These are phyloP conservation scores for Astrephomene gubernaculifera DNA, from an alignment of 139 green algal species.

Conservation along the genomic window DNA sequence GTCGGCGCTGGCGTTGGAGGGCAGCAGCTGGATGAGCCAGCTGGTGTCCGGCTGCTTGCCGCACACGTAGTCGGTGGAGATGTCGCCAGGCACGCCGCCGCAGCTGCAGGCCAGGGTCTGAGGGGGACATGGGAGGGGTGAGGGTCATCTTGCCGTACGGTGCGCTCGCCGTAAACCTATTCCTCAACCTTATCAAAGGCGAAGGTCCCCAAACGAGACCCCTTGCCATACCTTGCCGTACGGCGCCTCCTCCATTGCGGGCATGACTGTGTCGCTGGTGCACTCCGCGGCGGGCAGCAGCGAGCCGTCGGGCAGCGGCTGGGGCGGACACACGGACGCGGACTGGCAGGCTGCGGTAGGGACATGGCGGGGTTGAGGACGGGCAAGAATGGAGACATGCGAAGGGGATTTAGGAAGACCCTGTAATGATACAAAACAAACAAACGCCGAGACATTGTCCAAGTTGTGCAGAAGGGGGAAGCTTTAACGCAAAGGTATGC, in stretches of 20 bases:
- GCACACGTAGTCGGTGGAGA: slow-evolving; percentile 63
- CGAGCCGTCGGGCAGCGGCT: slow-evolving; percentile 31
- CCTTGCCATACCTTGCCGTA: slow-evolving; percentile 27
- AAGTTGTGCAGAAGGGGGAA: neutral
- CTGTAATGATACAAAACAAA: no score
- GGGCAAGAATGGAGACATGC: no score
- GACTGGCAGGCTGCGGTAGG: slow-evolving; percentile 41
- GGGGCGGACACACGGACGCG: slow-evolving; percentile 16
- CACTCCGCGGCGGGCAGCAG: slow-evolving; percentile 32
- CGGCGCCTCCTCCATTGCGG: slow-evolving; percentile 30
- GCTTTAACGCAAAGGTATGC: no score
- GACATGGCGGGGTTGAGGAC: neutral
- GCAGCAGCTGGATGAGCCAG: slow-evolving; percentile 57
- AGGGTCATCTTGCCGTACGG: no score
- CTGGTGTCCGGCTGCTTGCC: slow-evolving; percentile 68
- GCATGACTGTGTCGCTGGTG: slow-evolving; percentile 28
- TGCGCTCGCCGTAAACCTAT: no score
- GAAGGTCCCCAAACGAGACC: no score
- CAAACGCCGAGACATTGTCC: no score
- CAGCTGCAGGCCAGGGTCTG: slow-evolving; percentile 62
- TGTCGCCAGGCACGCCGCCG: slow-evolving; percentile 57
- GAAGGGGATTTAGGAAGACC: no score
- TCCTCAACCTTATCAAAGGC: no score
- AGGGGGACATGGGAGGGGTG: neutral
- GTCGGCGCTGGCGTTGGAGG: slow-evolving; percentile 38